Base-by-base conservation (phyloP, 1,139 yeast species). In the Blastobotrys elegans region DNA sequence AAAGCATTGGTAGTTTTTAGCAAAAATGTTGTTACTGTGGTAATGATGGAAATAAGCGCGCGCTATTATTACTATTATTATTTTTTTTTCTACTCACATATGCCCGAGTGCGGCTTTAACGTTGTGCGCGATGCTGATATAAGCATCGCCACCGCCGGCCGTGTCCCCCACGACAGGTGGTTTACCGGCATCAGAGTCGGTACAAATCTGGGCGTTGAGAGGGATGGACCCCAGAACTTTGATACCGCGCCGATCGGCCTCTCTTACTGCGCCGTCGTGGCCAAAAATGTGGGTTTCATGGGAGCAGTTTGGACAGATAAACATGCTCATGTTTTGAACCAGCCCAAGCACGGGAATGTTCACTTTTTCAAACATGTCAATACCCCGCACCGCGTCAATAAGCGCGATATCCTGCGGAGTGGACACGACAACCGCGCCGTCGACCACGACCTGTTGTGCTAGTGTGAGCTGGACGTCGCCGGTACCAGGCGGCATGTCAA, bases 401-500 rank as follows among this genome's bases (percentile, higher is more conserved):
- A 87, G 65, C 0, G 96, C 95, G 44, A 87, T 79, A 56, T 87
- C 96, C 61, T 87, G 96, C 0, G 95, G 94, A 0, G 96, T 87
- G 1, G 90, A 80, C 0, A 87, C 95, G 43, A 87, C 78, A 0
- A 87, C 75, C 0, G 95, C 88, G 1, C 95, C 96, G 55, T 81
- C 84, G 0, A 87, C 79, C 43, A 76, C 72, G n/a, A 85, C 65
- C 57, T 82, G 84, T 62, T 87, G 96, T 27, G 90, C 82, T 24
- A 88, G 73, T 0, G 95, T 84, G 49, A 87, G 70, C 59, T 87
- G 96, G 0, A 88, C 84, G 60, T 87, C 96, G 11, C 96, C 96
- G 0, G 96, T 87, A 3, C 96, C 96, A 0, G 96, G 96, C 1
- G 96, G 96, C 86, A 87, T 78, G 57, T 87, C 96, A 16, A 87